A percentile compares a stretch with the other conserved stretches of the same genome.
Conservation (phyloP, 2,329 filamentous ascomycete species). For the Fusarium ambrosium region DNA sequence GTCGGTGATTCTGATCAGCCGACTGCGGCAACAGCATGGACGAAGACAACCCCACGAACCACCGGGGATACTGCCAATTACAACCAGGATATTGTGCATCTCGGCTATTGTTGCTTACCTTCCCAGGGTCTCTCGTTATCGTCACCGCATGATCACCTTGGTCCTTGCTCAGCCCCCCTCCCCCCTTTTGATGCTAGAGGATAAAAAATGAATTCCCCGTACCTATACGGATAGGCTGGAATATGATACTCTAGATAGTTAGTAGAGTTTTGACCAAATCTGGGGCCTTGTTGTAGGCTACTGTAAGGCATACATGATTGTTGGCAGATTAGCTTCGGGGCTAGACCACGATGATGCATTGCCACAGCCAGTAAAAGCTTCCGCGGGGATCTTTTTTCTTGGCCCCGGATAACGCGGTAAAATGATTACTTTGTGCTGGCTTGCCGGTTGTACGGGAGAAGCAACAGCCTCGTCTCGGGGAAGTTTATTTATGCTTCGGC, state of each 20-base stretch:
- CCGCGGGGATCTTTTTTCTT: background rate
- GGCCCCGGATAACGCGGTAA: background rate
- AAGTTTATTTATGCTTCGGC: conserved; percentile 8
- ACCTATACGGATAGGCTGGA: background rate
- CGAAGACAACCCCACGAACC: background rate
- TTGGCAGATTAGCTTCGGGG: background rate
- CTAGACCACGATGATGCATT: background rate
- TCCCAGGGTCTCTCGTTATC: background rate
- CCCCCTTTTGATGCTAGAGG: background rate
- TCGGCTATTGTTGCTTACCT: background rate
- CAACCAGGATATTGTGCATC: background rate
- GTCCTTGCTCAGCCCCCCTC: background rate
- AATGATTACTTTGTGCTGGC: background rate
- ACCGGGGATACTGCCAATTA: background rate
- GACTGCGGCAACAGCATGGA: background rate
- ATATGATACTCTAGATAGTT: background rate
- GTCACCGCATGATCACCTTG: background rate
- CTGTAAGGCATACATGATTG: background rate
- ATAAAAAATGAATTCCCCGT: background rate
- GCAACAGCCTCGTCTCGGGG: background rate
- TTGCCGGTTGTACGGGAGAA: background rate
- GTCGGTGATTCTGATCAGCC: background rate
- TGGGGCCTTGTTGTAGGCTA: background rate
- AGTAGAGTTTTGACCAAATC: background rate
- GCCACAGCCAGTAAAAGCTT: background rate